Conservation (phyloP, 192 early-diverging fungal genomes). For the Phycomyces blakesleeanus region DNA sequence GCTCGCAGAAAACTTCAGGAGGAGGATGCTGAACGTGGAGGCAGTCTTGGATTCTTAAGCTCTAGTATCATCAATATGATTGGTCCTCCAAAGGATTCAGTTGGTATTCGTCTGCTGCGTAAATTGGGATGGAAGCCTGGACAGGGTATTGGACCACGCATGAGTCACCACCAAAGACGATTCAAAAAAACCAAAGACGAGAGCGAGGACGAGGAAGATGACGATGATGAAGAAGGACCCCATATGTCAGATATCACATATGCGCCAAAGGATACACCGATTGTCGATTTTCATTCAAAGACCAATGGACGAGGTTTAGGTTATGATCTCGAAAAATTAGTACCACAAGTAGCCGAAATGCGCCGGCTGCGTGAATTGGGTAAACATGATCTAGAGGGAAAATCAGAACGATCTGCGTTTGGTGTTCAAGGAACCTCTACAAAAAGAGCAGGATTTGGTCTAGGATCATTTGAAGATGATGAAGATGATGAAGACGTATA, state of each 20-base stretch:
- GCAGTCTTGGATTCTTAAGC: conserved; percentile 21
- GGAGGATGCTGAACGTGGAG: conserved; percentile 42
- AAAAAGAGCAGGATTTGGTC: conserved; percentile 50
- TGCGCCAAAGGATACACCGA: conserved; percentile 63
- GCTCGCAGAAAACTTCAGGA: conserved; percentile 41
- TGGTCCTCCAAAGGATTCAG: conserved; percentile 57
- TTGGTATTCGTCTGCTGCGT: conserved; percentile 59
- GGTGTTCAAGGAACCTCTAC: conserved; percentile 57
- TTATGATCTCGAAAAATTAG: conserved; percentile 61
- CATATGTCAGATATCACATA: conserved; percentile 47
- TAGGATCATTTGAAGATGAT: conserved; percentile 68
- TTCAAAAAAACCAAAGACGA: conserved; percentile 1
- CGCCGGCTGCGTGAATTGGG: conserved; percentile 36
- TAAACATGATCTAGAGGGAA: neutral
- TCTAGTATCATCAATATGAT: conserved; percentile 53
- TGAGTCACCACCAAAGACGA: conserved; percentile 29
- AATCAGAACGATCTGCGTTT: conserved; percentile 47
- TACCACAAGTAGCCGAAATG: conserved; percentile 52
- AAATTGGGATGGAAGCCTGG: conserved; percentile 89
- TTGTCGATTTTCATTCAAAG: conserved; percentile 48
- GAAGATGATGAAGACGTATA: conserved; percentile 47
- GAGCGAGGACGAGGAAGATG: conserved; percentile 27
- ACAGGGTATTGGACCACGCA: conserved; percentile 77
- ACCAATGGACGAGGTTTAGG: conserved; percentile 62
- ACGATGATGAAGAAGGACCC: conserved; percentile 25